A percentile compares a stretch with the other conserved stretches of the same genome.
Evolutionary conservation across 2,329 filamentous ascomycete genomes (phyloP).

Genomic region (Lojkania enalia): DNA sequence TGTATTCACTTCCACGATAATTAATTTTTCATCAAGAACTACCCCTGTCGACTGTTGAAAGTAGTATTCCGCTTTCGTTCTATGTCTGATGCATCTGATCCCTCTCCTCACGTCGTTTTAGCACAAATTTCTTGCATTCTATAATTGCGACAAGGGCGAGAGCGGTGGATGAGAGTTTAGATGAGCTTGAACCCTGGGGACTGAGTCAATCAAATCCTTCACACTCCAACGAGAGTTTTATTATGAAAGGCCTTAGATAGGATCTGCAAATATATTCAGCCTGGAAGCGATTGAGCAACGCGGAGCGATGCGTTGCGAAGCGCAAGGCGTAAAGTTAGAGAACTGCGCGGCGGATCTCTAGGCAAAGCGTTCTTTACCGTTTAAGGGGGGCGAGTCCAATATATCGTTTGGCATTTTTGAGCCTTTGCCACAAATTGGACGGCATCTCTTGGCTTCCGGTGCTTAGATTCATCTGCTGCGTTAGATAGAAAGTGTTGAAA

Average conservation of each 20-base stretch:
- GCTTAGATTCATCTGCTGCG: slow-evolving; percentile 30
- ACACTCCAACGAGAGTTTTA: slow-evolving; percentile 27
- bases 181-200: slow-evolving; percentile 27
- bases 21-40: too few species aligned
- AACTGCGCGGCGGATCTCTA: slow-evolving; percentile 24
- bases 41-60: too few species aligned
- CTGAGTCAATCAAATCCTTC: slow-evolving; percentile 38
- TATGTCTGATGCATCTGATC: too few species aligned
- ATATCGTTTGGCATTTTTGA: slow-evolving; percentile 28
- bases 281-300: slow-evolving; percentile 29
- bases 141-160: slow-evolving; percentile 28
- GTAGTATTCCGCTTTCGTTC: too few species aligned
- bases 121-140: slow-evolving; percentile 35
- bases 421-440: slow-evolving; percentile 30
- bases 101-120: slow-evolving; percentile 19
- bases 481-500: slow-evolving; percentile 36
- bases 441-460: slow-evolving; percentile 29
- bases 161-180: slow-evolving; percentile 32
- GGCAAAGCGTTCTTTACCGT: slow-evolving; percentile 13
- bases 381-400: slow-evolving; percentile 38
- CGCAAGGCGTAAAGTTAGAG: slow-evolving; percentile 37
- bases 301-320: slow-evolving; percentile 29
- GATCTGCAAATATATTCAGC: slow-evolving; percentile 32
- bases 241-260: slow-evolving; percentile 35
- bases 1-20: too few species aligned